Evolutionary conservation across 371 early-diverging fungal species (phyloP), one percentile per base, ranked within the genome.

Genomic region (Rhizopus microsporus): DNA sequence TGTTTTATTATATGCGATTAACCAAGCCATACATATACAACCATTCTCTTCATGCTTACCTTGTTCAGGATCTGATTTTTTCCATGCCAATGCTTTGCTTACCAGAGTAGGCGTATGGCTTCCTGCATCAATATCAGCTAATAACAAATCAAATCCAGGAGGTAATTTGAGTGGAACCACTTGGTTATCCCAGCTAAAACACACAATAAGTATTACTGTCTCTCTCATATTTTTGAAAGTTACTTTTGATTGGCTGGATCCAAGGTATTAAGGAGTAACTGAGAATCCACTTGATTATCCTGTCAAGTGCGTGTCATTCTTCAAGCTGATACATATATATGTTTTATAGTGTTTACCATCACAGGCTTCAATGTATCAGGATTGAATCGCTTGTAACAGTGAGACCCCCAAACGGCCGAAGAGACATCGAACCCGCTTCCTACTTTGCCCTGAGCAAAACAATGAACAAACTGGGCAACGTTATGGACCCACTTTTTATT

Each of bases 371-470:
- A 63, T 7, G 92, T 71, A 0, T 64, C 62, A 2, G 96, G 95
- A 15, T 81, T 81, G 65, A 97, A 98, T 17, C 97, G 77, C 8
- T 80, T 78, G 64, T 98, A 97, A 4, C 82, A 69, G 61, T 95
- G 96, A 35, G 87, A 86, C 9, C 97, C 98, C 74, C 81, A 94
- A 2, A 93, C 89, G 2, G 97, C 98, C 13, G 93, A 83, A 4
- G 91, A 88, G 13, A 98, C 95, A 69, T 98, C 98, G 64, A 98
- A 98, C 5, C 98, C 98, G 39, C 89, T 89, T 3, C 98, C 98
- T 30, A 98, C 87, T 69, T 98, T 98, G 33, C 98, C 98, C 67
- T 98, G 98, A 15, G 97, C 97, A 37, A 89, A 74, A 56, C 97
- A 95, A 75, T 98, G 98, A n/a, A 88, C 83, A 49, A 87, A 85